A percentile compares a stretch with the other conserved stretches of the same genome.
Evolutionary conservation across 202 grass and related monocot genomes (phyloP).

Genomic region (Hordeum pubiflorum): DNA sequence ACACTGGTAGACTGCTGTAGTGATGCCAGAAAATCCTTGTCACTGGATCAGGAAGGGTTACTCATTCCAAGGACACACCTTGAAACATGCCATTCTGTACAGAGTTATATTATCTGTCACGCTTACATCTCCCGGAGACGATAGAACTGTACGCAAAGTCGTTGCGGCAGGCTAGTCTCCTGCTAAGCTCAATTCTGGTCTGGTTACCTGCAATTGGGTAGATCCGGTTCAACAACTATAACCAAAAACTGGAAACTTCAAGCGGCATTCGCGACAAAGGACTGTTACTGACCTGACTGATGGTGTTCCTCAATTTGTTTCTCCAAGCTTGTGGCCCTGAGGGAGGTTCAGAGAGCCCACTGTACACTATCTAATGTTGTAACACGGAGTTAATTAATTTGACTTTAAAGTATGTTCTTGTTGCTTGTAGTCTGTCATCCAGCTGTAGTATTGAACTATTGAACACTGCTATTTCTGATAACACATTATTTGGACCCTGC

Average conservation of each 20-base stretch:
- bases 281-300: slow-evolving; percentile 5
- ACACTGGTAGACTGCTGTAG: slow-evolving; percentile 51
- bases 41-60: neutral
- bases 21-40: neutral
- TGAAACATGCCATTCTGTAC: slow-evolving; percentile 35
- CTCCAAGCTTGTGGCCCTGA: neutral
- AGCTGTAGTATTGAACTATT: too few relatives aligned
- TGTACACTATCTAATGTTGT: slow-evolving; percentile 10
- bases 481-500: too few relatives aligned
- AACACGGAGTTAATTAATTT: too few relatives aligned
- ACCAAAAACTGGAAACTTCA: neutral
- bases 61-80: slow-evolving; percentile 8
- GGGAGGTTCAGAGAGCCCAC: neutral
- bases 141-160: neutral
- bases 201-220: neutral
- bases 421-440: too few relatives aligned
- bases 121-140: neutral
- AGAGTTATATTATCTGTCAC: slow-evolving; percentile 26
- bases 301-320: slow-evolving; percentile 1
- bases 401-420: too few relatives aligned
- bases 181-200: neutral
- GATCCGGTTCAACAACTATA: neutral
- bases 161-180: neutral
- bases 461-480: too few relatives aligned
- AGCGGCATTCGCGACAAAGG: neutral